Conservation (phyloP, 352 stramenopile species). For the Pythium scleroteichum region DNA sequence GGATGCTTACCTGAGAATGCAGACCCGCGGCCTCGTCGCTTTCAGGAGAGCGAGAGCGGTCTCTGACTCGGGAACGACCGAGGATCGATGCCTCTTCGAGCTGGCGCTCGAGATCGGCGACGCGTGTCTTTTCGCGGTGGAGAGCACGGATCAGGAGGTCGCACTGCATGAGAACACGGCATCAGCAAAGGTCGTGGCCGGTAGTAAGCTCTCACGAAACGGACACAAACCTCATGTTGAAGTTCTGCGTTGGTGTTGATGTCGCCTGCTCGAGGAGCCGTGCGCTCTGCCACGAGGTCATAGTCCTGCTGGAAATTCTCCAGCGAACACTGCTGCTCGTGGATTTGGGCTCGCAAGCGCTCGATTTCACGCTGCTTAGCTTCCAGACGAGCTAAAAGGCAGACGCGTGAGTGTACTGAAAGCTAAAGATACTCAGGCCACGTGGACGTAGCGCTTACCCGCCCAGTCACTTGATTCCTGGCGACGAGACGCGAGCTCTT, state of each 20-base stretch:
- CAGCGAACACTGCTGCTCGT: conserved; percentile 53
- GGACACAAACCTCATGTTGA: conserved; percentile 21
- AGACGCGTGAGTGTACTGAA: conserved; percentile 6
- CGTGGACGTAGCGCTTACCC: conserved; percentile 6
- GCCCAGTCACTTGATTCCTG: conserved; percentile 27
- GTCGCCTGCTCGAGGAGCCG: neutral
- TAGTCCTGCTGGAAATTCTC: conserved; percentile 49
- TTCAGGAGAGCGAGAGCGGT: neutral
- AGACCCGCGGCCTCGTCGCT: neutral
- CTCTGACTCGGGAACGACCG: neutral
- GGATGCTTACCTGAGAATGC: neutral
- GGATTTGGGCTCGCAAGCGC: conserved; percentile 51
- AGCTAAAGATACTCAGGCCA: neutral
- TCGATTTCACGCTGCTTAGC: conserved; percentile 46
- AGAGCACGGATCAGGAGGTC: conserved; percentile 26
- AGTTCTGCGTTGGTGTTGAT: conserved; percentile 11
- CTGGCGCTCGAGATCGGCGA: conserved; percentile 20
- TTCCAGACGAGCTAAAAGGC: conserved; percentile 29
- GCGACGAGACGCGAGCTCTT: conserved; percentile 18
- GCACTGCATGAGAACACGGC: conserved; percentile 7
- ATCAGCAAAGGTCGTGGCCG: neutral
- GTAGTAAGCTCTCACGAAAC: neutral
- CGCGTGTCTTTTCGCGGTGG: conserved; percentile 25
- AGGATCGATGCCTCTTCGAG: conserved; percentile 3
- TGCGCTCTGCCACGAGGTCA: conserved; percentile 23